A percentile compares a stretch with the other conserved stretches of the same genome.
Evolutionary conservation across 2,329 filamentous ascomycete genomes (phyloP).

Genomic region (Neurospora crassa): DNA sequence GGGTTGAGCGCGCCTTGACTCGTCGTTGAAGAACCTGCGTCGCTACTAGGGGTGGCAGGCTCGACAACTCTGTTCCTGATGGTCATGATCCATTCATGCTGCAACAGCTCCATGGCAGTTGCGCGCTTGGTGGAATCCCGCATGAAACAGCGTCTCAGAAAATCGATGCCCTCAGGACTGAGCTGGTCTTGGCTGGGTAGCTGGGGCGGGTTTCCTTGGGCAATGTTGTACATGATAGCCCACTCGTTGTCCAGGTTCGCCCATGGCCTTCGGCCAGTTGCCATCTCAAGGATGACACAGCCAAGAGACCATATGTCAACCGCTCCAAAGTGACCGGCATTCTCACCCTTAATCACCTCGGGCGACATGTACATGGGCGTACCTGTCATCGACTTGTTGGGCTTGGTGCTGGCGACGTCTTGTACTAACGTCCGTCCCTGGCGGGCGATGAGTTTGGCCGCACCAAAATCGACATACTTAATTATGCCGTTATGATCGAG

Average conservation of each 20-base stretch:
- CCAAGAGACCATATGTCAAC: constrained; percentile 96
- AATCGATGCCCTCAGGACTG: constrained; percentile 76
- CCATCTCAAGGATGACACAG: constrained; percentile 96
- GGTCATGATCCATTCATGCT: constrained; percentile 81
- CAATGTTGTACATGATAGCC: constrained; percentile 99
- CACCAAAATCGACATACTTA: constrained; percentile 98
- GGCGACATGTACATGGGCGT: constrained; percentile 99
- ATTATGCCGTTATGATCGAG: constrained; percentile 97
- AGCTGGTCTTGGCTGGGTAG: constrained; percentile 77
- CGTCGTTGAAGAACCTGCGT: constrained; percentile 32
- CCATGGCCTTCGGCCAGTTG: constrained; percentile 89
- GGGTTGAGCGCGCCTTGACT: constrained; percentile 26
- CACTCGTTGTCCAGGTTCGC: constrained; percentile 95
- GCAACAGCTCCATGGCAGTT: constrained; percentile 77
- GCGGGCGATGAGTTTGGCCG: constrained; percentile 90
- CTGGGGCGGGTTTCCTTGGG: constrained; percentile 86
- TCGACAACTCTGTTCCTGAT: constrained; percentile 58
- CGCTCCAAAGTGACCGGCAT: constrained; percentile 68
- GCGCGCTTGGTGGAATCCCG: constrained; percentile 71
- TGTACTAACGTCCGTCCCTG: constrained; percentile 79
- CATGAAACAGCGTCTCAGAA: constrained; percentile 77
- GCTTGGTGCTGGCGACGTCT: constrained; percentile 48
- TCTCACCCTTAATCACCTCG: constrained; percentile 90
- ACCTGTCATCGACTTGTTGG: constrained; percentile 89
- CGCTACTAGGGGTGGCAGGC: constrained; percentile 53